phyloP scores from a whole-genome alignment of 768 basidiomycete species.

The Dioszegia aurantiaca region DNA sequence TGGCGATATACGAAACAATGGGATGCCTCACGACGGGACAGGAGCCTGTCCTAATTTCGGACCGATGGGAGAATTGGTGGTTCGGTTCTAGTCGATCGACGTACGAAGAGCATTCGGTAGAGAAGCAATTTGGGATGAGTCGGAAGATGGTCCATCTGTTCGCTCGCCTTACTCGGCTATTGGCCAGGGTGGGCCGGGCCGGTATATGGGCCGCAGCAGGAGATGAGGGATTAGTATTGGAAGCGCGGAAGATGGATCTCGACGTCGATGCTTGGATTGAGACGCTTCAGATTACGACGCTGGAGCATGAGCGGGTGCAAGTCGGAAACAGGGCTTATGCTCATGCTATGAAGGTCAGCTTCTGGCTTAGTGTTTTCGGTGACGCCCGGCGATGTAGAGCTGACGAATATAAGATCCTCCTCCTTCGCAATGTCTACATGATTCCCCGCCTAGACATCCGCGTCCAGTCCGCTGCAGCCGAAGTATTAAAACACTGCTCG shows the following conservation, averaged over 20 bases:
- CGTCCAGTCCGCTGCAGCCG: slow-evolving; percentile 43
- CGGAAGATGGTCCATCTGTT: slow-evolving; percentile 46
- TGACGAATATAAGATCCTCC: slow-evolving; percentile 37
- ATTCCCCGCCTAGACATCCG: slow-evolving; percentile 30
- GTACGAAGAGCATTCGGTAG: slow-evolving; percentile 55
- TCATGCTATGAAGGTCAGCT: slow-evolving; percentile 47
- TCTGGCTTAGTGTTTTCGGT: too few relatives aligned
- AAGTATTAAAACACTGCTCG: slow-evolving; percentile 45
- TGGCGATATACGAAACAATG: slow-evolving; percentile 56
- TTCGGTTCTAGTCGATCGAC: slow-evolving; percentile 50
- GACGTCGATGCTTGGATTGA: slow-evolving; percentile 49
- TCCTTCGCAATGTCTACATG: slow-evolving; percentile 42
- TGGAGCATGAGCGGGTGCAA: slow-evolving; percentile 49
- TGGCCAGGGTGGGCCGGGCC: slow-evolving; percentile 34
- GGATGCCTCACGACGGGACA: slow-evolving; percentile 54
- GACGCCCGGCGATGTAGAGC: not conserved
- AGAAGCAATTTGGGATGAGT: slow-evolving; percentile 56
- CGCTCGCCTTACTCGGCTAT: slow-evolving; percentile 34
- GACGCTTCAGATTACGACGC: slow-evolving; percentile 34
- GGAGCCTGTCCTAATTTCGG: slow-evolving; percentile 52
- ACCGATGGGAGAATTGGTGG: slow-evolving; percentile 55
- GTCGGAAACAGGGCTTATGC: slow-evolving; percentile 49
- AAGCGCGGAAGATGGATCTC: slow-evolving; percentile 32
- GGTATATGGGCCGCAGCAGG: not conserved
- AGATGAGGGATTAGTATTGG: slow-evolving; percentile 17